phyloP scores from a whole-genome alignment of 305 asterid genomes.

The Fraxinus baroniana region DNA sequence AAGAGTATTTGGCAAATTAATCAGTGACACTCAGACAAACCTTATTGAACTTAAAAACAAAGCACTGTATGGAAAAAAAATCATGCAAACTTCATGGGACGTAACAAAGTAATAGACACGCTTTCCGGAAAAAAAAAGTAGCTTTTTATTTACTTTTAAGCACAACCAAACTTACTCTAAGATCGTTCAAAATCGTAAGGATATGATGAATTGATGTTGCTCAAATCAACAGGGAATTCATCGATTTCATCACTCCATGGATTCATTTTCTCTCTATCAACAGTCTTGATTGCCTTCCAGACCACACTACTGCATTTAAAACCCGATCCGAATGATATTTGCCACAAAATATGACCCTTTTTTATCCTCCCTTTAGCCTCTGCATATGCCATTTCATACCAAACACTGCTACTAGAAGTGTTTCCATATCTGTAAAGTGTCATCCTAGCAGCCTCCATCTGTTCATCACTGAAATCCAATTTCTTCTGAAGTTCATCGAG shows the following conservation, averaged over 20 bases:
- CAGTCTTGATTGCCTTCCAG: slow-evolving; percentile 24
- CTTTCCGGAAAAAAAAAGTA: neutral
- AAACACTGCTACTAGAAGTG: slow-evolving; percentile 35
- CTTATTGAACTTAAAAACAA: neutral
- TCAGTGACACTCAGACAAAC: neutral
- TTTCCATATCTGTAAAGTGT: slow-evolving; percentile 41
- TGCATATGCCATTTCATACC: slow-evolving; percentile 36
- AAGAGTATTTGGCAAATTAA: neutral
- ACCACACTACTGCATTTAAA: slow-evolving; percentile 39
- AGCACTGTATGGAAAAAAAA: neutral
- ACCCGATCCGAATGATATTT: slow-evolving; percentile 41
- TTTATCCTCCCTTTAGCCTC: slow-evolving; percentile 38
- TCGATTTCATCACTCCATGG: slow-evolving; percentile 37
- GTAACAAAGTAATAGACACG: neutral
- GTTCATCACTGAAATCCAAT: slow-evolving; percentile 23
- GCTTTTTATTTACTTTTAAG: neutral
- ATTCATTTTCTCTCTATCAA: slow-evolving; percentile 26
- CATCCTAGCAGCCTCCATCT: slow-evolving; percentile 44
- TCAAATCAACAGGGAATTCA: slow-evolving; percentile 23
- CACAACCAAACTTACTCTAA: neutral
- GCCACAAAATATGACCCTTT: slow-evolving; percentile 34
- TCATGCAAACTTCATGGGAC: neutral
- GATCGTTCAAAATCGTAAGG: slow-evolving; percentile 8
- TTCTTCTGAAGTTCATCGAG: slow-evolving; percentile 31
- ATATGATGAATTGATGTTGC: neutral